Evolutionary conservation across 768 basidiomycete species (phyloP).

Genomic region (Cyclocybe cylindracea): DNA sequence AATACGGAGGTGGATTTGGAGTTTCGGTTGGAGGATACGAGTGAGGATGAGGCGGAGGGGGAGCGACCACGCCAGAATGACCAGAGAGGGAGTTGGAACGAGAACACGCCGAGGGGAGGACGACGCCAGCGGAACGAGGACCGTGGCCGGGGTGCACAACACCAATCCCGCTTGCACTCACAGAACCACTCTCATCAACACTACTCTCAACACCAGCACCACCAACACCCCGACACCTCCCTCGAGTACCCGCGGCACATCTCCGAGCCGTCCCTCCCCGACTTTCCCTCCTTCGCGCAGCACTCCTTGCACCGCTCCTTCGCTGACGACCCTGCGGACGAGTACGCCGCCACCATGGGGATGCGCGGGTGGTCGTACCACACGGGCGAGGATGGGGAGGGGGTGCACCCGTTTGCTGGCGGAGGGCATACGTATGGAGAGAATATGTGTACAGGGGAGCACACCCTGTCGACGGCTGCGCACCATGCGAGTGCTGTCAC

Average conservation of each 20-base stretch:
- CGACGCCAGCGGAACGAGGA: too few species aligned
- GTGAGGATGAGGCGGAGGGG: too few species aligned
- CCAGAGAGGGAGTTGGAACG: too few species aligned
- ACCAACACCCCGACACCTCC: constrained; percentile 44
- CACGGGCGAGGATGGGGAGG: constrained; percentile 63
- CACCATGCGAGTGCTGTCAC: constrained; percentile 92
- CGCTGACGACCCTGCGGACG: constrained; percentile 50
- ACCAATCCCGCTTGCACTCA: constrained; percentile 7
- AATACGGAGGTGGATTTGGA: constrained; percentile 73
- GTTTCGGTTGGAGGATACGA: too few species aligned
- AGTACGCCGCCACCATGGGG: too few species aligned
- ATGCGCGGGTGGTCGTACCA: constrained; percentile 60
- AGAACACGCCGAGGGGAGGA: too few species aligned
- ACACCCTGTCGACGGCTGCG: constrained; percentile 80
- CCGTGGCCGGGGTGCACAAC: constrained; percentile 4
- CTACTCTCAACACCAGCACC: constrained; percentile 20
- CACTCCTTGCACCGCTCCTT: constrained; percentile 58
- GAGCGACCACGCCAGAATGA: constrained; percentile 59
- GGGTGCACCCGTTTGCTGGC: constrained; percentile 63
- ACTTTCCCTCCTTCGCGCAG: constrained; percentile 62
- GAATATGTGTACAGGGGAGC: too few species aligned
- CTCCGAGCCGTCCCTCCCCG: constrained; percentile 58
- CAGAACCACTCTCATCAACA: too few species aligned
- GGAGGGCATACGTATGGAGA: too few species aligned
- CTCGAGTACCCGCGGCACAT: constrained; percentile 77